Evolutionary conservation across 352 stramenopile species (phyloP).

Genomic region (Phytophthora uliginosa): DNA sequence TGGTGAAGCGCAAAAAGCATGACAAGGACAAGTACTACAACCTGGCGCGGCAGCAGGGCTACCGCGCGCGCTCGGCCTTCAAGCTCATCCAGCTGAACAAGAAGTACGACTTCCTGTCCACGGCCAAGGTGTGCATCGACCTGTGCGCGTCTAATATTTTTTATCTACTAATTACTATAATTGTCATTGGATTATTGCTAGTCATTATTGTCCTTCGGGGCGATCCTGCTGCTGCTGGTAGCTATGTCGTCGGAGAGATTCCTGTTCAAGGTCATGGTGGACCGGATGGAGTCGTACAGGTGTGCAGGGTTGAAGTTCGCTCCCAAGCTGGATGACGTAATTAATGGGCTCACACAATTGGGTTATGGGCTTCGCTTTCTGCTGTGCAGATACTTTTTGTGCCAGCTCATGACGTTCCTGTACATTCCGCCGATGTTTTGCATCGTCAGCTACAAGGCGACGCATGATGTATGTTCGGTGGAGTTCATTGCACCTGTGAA

Average conservation of each 20-base stretch:
- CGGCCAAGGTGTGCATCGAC: constrained; percentile 98
- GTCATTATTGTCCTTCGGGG: constrained; percentile 81
- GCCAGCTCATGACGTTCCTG: constrained; percentile 89
- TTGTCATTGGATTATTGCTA: constrained; percentile 29
- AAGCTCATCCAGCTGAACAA: constrained; percentile 99
- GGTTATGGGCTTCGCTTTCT: not conserved
- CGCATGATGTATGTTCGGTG: constrained; percentile 61
- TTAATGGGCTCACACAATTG: constrained; percentile 2
- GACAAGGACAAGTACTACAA: constrained; percentile 99
- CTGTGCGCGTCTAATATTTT: constrained; percentile 89
- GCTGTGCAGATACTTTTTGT: constrained; percentile 83
- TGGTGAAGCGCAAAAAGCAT: constrained; percentile 98
- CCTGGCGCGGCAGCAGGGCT: constrained; percentile 98
- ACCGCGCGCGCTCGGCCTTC: constrained; percentile 98
- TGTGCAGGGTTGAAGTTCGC: constrained; percentile 29
- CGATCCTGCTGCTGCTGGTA: constrained; percentile 79
- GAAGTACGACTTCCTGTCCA: constrained; percentile 98
- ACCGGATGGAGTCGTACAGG: constrained; percentile 92
- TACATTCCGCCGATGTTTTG: constrained; percentile 91
- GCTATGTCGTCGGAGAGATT: constrained; percentile 87
- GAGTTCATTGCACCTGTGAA: not conserved
- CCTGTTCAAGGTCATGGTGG: constrained; percentile 91
- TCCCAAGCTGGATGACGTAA: not conserved
- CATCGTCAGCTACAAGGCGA: constrained; percentile 87
- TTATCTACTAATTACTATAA: not conserved